Conservation (phyloP, 805 yeast species). For the Candida ficus region DNA sequence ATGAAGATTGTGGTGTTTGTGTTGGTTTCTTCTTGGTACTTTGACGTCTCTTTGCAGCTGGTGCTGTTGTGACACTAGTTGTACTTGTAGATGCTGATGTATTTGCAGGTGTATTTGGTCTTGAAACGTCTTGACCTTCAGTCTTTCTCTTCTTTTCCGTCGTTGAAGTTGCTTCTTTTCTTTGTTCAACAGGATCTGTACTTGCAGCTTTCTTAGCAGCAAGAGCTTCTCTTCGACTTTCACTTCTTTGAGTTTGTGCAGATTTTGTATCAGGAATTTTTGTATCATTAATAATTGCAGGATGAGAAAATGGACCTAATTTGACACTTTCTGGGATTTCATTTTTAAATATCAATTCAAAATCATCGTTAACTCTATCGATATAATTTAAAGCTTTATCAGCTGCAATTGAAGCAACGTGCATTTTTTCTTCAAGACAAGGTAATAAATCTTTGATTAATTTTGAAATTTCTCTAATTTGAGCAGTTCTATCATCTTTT, state of each 20-base stretch:
- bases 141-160: constrained; percentile 23
- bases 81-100: constrained; percentile 4
- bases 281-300: constrained; percentile 73
- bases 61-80: neutral
- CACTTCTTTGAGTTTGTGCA: constrained; percentile 73
- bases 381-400: constrained; percentile 69
- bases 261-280: constrained; percentile 48
- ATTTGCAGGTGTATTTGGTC: constrained; percentile 11
- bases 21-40: constrained; percentile 11
- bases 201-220: constrained; percentile 74
- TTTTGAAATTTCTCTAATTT: constrained; percentile 32
- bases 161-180: constrained; percentile 1
- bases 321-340: constrained; percentile 82
- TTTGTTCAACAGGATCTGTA: constrained; percentile 18
- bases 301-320: constrained; percentile 79
- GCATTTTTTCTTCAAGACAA: constrained; percentile 94
- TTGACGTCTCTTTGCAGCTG: constrained; percentile 7
- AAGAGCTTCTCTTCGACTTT: constrained; percentile 84
- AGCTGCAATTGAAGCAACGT: constrained; percentile 86
- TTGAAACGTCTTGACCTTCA: constrained; percentile 1
- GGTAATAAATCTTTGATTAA: constrained; percentile 71
- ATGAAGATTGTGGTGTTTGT: constrained; percentile 1
- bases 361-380: constrained; percentile 73
- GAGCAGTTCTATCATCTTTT: constrained; percentile 22
- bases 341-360: constrained; percentile 61